Evolutionary conservation across 2,329 filamentous ascomycete species (phyloP).

Genomic region (Colletotrichum spinosum): DNA sequence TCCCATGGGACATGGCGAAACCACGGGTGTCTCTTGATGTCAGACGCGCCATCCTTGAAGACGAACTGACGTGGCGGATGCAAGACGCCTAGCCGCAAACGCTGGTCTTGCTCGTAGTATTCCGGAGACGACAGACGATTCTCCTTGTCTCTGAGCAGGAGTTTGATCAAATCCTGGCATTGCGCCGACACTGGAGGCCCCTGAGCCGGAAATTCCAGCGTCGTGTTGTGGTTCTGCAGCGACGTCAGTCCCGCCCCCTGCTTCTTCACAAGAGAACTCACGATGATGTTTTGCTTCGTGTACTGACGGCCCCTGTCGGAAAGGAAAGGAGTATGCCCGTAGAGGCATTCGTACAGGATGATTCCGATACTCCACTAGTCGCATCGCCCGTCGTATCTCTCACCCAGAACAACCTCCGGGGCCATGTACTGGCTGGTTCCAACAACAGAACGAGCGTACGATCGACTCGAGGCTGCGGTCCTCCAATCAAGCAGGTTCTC

Average conservation of each 20-base stretch:
- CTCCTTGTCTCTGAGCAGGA: constrained; percentile 80
- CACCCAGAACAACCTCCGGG: constrained; percentile 87
- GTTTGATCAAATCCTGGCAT: constrained; percentile 81
- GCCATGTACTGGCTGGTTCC: constrained; percentile 99
- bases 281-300: constrained; percentile 88
- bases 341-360: constrained; percentile 94
- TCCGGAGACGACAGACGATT: constrained; percentile 75
- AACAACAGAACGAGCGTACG: constrained; percentile 85
- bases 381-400: constrained; percentile 89
- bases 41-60: constrained; percentile 84
- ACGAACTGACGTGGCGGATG: constrained; percentile 68
- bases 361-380: constrained; percentile 98
- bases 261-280: constrained; percentile 52
- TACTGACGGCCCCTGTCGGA: constrained; percentile 80
- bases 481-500: constrained; percentile 75
- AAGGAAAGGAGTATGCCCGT: constrained; percentile 90
- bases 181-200: constrained; percentile 73
- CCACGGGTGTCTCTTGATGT: constrained; percentile 91
- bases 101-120: constrained; percentile 31
- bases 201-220: constrained; percentile 74
- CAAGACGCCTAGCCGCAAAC: constrained; percentile 36
- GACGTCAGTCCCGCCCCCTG: not conserved
- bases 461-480: constrained; percentile 75
- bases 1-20: constrained; percentile 86
- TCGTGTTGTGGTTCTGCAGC: constrained; percentile 73